Base-by-base conservation (phyloP, 768 basidiomycete species). In the Hypholoma sublateritium region DNA sequence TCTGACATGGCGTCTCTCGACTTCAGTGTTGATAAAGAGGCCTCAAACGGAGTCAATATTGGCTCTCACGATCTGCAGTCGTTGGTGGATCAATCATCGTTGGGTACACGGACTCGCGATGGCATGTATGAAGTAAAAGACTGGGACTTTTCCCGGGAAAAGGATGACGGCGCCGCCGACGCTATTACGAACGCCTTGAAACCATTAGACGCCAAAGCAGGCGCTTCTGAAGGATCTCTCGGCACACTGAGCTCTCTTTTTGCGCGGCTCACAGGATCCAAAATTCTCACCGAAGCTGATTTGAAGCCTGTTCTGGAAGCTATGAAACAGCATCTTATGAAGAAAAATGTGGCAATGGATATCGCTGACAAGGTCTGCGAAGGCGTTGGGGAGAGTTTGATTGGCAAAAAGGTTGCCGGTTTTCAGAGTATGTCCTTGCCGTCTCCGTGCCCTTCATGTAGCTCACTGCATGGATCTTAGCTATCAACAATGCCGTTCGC, bases 281-380 rank as follows among this genome's bases (percentile, higher is more conserved):
- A 94, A 72, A 77, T 86, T 2, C 74, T 99, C 54, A 89, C 89
- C 1, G 82, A 91, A 54, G 79, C 84, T 37, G 96, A 98, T 69
- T 71, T 98, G 53, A 83, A 84, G 62, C 96, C 96, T 7, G 91
- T 96, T 1, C 69, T 98, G 44, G 89, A 89, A 50, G 91, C 86
- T 16, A 98, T 98, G 95, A 95, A 96, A 70, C 93, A 95, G 59
- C 96, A 98, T 72, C 78, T 99, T 44, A 98, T 98, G 95, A 86
- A 89, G 74, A 98, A 98, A 79, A 99, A 99, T 66, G 97, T 99
- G 4, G 97, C 97, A 4, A 91, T 86, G 71, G 94, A 95, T 57
- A 98, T 98, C 60, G 81, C 95, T 12, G 93, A 95, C 59, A 93
- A 95, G 70, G 85, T 99, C 11, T 96, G 95, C 65, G 94, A 96